Percentiles rank a stretch among this genome's conserved stretches.
Conservation (phyloP, 2,329 filamentous ascomycete genomes). For the Aspergillus felis region DNA sequence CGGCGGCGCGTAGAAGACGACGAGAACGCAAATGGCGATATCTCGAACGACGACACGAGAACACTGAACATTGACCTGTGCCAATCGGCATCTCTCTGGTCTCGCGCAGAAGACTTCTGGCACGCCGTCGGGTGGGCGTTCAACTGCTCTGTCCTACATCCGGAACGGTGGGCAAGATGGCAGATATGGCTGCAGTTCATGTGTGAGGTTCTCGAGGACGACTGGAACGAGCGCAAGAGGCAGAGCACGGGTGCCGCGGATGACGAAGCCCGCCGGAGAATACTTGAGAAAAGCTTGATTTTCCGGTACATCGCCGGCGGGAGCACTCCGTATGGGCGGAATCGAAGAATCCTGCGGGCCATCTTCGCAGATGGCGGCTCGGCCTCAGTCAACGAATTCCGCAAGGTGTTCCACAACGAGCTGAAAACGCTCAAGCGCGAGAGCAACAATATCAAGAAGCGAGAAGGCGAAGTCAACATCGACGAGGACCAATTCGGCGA, state of each 20-base stretch:
- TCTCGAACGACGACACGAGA: conserved; percentile 46
- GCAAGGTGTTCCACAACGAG: conserved; percentile 43
- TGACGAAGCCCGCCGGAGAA: conserved; percentile 6
- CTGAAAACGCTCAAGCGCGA: conserved; percentile 32
- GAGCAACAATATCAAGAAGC: conserved; percentile 33
- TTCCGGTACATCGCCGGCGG: conserved; percentile 38
- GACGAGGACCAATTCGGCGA: conserved; percentile 45
- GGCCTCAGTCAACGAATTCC: conserved; percentile 39
- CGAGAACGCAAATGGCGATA: conserved; percentile 1
- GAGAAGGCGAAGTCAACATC: conserved; percentile 41
- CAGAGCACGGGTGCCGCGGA: conserved; percentile 20
- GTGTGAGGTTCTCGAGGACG: conserved; percentile 42
- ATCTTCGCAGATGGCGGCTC: conserved; percentile 45
- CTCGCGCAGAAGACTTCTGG: conserved; percentile 83
- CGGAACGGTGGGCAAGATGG: conserved; percentile 77
- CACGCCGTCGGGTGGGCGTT: conserved; percentile 85
- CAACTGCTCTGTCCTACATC: conserved; percentile 74
- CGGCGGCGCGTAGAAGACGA: conserved; percentile 24
- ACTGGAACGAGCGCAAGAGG: conserved; percentile 37
- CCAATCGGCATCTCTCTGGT: conserved; percentile 65
- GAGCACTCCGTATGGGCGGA: conserved; percentile 27
- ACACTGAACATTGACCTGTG: conserved; percentile 58
- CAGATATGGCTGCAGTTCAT: conserved; percentile 74
- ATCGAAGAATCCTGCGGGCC: conserved; percentile 43
- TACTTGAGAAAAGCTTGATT: conserved; percentile 39